Base-by-base conservation (phyloP, 139 green algal species). In the Trebouxia sp. region DNA sequence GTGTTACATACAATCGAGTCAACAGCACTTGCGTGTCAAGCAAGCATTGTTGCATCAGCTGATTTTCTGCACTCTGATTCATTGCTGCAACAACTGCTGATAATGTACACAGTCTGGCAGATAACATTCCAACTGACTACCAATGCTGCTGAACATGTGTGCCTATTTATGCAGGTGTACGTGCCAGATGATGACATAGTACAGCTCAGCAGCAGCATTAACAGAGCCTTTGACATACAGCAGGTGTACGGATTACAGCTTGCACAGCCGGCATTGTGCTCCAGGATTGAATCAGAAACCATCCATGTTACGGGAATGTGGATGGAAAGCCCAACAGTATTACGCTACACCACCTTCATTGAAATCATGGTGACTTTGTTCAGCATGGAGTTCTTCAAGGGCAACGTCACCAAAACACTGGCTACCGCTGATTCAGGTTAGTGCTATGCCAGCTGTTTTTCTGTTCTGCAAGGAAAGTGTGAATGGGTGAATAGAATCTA, bases 301-400 rank as follows among this genome's bases (percentile, higher is more conserved):
- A 75, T 53, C 42, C 58, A 69, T 69, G 72, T 30, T n/a, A 9
- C 58, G 22, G 67, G 79, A 26, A 69, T 87, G 22, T 62, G 67
- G 9, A 65, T 45, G n/a, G 48, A 83, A 43, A 11, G 37, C 14
- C 12, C 37, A 12, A 37, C 38, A 8, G 38, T 87, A 22, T 62
- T 88, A 30, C 84, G 84, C 38, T 84, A 56, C 9, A 50, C 67
- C 6, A 84, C 84, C 35, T 84, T 88, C 50, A 39, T 88, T 10
- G 84, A 88, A 32, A 88, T 88, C 43, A 88, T 88, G 84, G 85
- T 84, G 5, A 78, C 85, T 24, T 76, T 82, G 32, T 88, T 87
- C 37, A 67, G 80, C 28, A 84, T 82, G 70, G 69, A 80, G 32
- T 83, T 85, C 53, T 88, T 88, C 77, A 65, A 79, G 37, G 24